Percentiles rank a stretch among this genome's conserved stretches.
Evolutionary conservation across 2,329 filamentous ascomycete species (phyloP).

Genomic region (Colletotrichum sidae): DNA sequence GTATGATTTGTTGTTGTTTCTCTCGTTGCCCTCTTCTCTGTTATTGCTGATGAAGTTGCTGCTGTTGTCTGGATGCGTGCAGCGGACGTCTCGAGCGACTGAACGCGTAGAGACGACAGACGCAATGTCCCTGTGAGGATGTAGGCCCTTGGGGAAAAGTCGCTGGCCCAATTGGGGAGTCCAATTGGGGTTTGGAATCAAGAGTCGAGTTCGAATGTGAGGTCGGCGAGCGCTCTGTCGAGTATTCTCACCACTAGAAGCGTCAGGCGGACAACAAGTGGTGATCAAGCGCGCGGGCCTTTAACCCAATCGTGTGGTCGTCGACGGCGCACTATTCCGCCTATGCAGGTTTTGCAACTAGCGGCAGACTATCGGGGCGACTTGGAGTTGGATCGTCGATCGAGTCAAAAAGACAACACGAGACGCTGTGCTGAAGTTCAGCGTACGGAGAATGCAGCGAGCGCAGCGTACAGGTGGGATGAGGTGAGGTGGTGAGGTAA

Average conservation of each 20-base stretch:
- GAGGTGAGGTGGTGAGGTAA: slow-evolving; percentile 27
- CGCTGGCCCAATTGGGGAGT: slow-evolving; percentile 12
- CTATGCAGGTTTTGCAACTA: slow-evolving; percentile 28
- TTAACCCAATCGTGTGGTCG: slow-evolving; percentile 11
- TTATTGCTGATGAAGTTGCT: too few relatives aligned
- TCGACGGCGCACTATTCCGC: slow-evolving; percentile 22
- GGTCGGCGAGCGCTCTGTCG: too few relatives aligned
- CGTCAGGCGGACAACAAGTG: slow-evolving; percentile 9
- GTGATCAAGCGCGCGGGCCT: slow-evolving; percentile 19
- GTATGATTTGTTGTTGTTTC: too few relatives aligned
- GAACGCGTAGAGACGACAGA: slow-evolving; percentile 7
- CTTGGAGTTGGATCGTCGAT: slow-evolving; percentile 21
- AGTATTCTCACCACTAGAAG: too few relatives aligned
- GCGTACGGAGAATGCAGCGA: slow-evolving; percentile 4
- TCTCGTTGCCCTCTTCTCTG: too few relatives aligned
- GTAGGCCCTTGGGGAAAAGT: too few relatives aligned
- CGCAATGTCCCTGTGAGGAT: too few relatives aligned
- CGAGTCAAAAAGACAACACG: slow-evolving; percentile 20
- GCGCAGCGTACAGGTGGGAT: slow-evolving; percentile 24
- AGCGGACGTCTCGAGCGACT: not conserved
- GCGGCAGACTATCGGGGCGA: slow-evolving; percentile 30
- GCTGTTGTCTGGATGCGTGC: too few relatives aligned
- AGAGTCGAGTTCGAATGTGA: too few relatives aligned
- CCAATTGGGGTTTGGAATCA: slow-evolving; percentile 17
- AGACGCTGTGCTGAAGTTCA: slow-evolving; percentile 9